Conservation (phyloP, 768 basidiomycete species). For the Mycena polygramma region DNA sequence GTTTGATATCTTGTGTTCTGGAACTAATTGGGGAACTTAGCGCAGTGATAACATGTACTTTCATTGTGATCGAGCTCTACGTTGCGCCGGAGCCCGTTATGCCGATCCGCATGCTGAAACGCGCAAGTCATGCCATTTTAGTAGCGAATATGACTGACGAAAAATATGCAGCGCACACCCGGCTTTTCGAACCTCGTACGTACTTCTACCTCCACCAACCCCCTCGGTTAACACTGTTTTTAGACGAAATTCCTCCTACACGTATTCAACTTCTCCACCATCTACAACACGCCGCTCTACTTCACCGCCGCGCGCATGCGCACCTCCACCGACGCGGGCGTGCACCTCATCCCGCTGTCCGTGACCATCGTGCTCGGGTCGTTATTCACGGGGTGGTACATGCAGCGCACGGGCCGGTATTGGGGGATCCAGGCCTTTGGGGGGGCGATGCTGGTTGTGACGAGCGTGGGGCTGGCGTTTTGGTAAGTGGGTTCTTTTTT, state of each 20-base stretch:
- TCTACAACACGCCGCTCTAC: neutral
- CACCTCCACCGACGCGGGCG: neutral
- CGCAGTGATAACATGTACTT: conserved; percentile 57
- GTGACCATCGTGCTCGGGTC: neutral
- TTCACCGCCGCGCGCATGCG: neutral
- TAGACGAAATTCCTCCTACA: neutral
- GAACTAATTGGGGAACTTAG: conserved; percentile 41
- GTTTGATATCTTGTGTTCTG: neutral
- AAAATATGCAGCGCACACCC: neutral
- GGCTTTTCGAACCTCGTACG: neutral
- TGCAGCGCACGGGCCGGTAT: neutral
- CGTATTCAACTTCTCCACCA: neutral
- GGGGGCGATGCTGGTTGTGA: neutral
- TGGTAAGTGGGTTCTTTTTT: neutral
- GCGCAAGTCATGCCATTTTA: neutral
- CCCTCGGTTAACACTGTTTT: no score
- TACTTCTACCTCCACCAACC: no score
- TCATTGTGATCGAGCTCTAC: conserved; percentile 70
- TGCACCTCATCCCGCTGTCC: neutral
- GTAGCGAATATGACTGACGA: no score
- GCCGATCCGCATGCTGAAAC: conserved; percentile 35
- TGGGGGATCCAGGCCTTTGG: neutral
- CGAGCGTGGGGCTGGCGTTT: neutral
- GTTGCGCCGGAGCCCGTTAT: conserved; percentile 74
- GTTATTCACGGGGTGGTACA: neutral